Evolutionary conservation across 148 eudicot genomes (phyloP).

Genomic region (Suaeda aralocaspica): DNA sequence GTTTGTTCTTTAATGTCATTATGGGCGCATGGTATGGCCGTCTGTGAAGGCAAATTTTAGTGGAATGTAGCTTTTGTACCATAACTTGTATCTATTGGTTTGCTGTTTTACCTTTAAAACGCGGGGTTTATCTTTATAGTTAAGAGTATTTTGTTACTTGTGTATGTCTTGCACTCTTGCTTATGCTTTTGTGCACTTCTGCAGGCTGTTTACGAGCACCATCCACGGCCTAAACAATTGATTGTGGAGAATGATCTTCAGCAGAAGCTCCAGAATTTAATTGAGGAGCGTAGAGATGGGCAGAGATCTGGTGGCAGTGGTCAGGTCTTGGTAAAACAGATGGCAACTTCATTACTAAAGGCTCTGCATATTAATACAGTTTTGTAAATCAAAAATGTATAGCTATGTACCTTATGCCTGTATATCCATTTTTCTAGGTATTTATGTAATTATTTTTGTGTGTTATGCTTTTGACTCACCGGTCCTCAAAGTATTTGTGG

Average conservation of each 20-base stretch:
- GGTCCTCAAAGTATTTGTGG: not conserved
- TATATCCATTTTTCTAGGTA: conserved; percentile 13
- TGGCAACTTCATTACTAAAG: conserved; percentile 97
- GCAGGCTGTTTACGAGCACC: conserved; percentile 98
- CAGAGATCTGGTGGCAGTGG: conserved; percentile 80
- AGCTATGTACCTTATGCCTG: not conserved
- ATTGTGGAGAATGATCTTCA: conserved; percentile 94
- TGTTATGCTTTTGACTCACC: not conserved
- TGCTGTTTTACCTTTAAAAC: not conserved
- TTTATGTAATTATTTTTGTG: conserved; percentile 13
- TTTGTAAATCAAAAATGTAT: conserved; percentile 32
- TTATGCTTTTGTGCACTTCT: conserved; percentile 20
- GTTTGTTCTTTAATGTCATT: not conserved
- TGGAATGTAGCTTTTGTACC: not conserved
- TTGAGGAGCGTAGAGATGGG: conserved; percentile 96
- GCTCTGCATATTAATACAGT: conserved; percentile 98
- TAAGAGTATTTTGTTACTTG: conserved; percentile 10
- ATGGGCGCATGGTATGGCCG: not conserved
- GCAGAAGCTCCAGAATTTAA: conserved; percentile 88
- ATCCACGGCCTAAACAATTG: conserved; percentile 95
- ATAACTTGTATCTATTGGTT: not conserved
- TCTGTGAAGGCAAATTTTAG: not conserved
- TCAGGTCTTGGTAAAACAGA: conserved; percentile 96
- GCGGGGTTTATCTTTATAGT: conserved; percentile 2
- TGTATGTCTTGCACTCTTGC: not conserved